Evolutionary conservation across 2,329 filamentous ascomycete species (phyloP), one percentile per base, ranked within the genome.

Genomic region (Phyllosticta citribraziliensis): DNA sequence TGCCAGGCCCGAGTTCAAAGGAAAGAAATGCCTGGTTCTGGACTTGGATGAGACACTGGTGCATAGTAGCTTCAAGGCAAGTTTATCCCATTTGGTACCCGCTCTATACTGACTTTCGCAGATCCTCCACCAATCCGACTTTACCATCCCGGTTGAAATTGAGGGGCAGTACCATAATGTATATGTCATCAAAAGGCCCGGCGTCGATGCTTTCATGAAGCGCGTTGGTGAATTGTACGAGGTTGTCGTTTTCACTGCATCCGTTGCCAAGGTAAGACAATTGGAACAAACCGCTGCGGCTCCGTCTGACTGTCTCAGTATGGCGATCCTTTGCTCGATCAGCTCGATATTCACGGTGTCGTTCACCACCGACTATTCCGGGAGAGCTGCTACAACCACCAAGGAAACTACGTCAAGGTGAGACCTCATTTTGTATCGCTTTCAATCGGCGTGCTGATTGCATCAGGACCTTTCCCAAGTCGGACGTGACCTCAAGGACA

Each of bases 111-210:
- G 50, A 61, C 35, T 27, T 14, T 57, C n/a, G 65, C 70, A 97
- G 92, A 94, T 97, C 67, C 82, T 99, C 54, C 92, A 97, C 70
- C 93, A 97, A 80, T 94, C 94, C 62, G 94, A 99, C 75, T 97
- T 99, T 72, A 99, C 94, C 5, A 97, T 99, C 72, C 94, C 94
- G 0, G 94, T 99, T 30, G 94, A 99, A 71, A 99, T 99, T 65
- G 94, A 99, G 78, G 94, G 94, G 61, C 95, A 96, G 74, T 97
- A 95, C 72, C 94, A 99, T 77, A 99, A 99, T 70, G 95, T 99
- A 60, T 99, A 99, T 73, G 94, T 99, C 66, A 99, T 99, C 74
- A 99, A 99, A 79, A 86, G 94, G 69, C 94, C 94, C n/a, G 94
- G 94, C 59, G 94, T 99, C 20, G 94, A 99, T 72, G 88, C 95